Conservation (phyloP, 768 basidiomycete genomes). For the Hericium coralloides region DNA sequence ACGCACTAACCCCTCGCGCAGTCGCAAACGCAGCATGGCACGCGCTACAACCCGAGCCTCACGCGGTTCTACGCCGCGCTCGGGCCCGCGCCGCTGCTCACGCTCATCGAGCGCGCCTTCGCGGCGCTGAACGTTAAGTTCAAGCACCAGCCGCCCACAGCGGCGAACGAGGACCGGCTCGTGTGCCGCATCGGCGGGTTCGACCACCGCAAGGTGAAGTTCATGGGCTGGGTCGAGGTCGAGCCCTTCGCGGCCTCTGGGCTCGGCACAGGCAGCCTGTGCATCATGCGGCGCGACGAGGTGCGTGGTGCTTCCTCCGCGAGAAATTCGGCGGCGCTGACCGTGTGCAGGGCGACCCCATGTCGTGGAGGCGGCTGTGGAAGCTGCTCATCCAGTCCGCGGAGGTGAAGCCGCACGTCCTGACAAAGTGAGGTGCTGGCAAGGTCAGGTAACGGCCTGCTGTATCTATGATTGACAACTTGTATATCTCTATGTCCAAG, state of each 20-base stretch:
- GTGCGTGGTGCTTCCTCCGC: conserved; percentile 28
- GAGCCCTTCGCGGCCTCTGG: conserved; percentile 47
- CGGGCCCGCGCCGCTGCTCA: conserved; percentile 41
- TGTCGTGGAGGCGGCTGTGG: conserved; percentile 75
- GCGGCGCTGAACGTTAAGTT: conserved; percentile 38
- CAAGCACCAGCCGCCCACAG: conserved; percentile 26
- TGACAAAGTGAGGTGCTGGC: conserved; percentile 14
- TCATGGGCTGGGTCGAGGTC: conserved; percentile 69
- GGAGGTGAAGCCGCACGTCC: conserved; percentile 50
- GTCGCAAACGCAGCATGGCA: conserved; percentile 78
- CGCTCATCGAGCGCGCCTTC: conserved; percentile 47
- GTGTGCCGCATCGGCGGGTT: conserved; percentile 49
- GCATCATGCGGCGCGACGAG: conserved; percentile 60
- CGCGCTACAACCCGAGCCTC: conserved; percentile 62
- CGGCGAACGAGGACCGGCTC: conserved; percentile 4
- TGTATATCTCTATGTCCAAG: no score
- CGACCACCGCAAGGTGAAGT: conserved; percentile 53
- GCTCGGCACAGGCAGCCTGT: conserved; percentile 45
- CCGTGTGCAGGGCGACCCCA: conserved; percentile 55
- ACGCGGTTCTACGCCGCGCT: conserved; percentile 74
- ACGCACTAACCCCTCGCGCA: conserved; percentile 20
- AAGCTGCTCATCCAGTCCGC: conserved; percentile 47
- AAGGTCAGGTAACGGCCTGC: no score
- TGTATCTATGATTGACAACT: no score
- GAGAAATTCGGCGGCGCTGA: not conserved